These are phyloP conservation scores for Gastrolobium villosum DNA, from an alignment of 306 rosid species.

Conservation along the genomic window DNA sequence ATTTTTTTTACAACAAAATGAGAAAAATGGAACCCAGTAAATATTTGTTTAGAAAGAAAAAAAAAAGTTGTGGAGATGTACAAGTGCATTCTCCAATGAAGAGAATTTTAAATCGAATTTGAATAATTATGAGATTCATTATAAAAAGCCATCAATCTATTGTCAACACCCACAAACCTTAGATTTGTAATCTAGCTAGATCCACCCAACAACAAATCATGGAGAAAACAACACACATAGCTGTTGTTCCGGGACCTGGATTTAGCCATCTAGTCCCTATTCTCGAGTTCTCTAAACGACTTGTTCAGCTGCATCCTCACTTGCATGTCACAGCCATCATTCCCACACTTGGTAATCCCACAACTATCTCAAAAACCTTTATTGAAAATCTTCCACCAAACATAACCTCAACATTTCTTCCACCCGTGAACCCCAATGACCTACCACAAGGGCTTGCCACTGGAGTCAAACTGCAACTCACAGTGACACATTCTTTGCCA, in stretches of 20 bases:
- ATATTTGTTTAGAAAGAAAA: too few relatives aligned
- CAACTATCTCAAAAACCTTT: constrained; percentile 4
- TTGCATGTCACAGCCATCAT: constrained; percentile 45
- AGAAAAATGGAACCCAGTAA: too few relatives aligned
- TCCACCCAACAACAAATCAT: background rate
- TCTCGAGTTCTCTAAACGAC: constrained; percentile 40
- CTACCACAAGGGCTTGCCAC: background rate
- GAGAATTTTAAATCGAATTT: too few relatives aligned
- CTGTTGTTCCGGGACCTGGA: constrained; percentile 20
- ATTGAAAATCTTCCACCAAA: constrained; percentile 40
- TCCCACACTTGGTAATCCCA: constrained; percentile 36
- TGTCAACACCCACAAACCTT: too few relatives aligned
- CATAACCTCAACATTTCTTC: constrained; percentile 32
- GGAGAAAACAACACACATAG: constrained; percentile 27
- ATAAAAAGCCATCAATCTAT: too few relatives aligned
- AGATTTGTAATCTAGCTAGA: too few relatives aligned
- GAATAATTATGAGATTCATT: too few relatives aligned
- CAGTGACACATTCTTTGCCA: constrained; percentile 22
- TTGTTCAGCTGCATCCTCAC: constrained; percentile 17
- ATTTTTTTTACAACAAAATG: too few relatives aligned
- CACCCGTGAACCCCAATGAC: background rate
- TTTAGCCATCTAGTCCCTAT: constrained; percentile 37
- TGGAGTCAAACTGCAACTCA: constrained; percentile 2
- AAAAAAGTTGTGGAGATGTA: too few relatives aligned
- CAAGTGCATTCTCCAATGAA: too few relatives aligned